These are phyloP conservation scores for Candida silvatica DNA, from an alignment of 805 yeast genomes.

Conservation along the genomic window DNA sequence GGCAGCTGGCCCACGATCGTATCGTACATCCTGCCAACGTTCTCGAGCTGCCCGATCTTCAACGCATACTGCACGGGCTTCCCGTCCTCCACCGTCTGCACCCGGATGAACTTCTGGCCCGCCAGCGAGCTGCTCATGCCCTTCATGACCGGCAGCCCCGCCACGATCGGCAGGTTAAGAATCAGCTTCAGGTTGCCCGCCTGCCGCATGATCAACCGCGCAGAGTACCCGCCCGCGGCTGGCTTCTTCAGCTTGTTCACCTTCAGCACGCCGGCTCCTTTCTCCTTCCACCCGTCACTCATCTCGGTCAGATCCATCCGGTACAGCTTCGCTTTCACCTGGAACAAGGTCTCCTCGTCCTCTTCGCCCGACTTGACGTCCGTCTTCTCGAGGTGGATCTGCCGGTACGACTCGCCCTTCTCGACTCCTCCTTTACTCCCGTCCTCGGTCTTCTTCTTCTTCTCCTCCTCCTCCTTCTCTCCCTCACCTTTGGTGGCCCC, in stretches of 20 bases:
- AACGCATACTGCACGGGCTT: conserved; percentile 79
- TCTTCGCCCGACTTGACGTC: conserved; percentile 85
- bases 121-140: conserved; percentile 84
- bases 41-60: conserved; percentile 55
- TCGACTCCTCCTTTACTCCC: conserved; percentile 19
- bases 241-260: conserved; percentile 38
- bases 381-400: conserved; percentile 53
- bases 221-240: conserved; percentile 28
- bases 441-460: conserved; percentile 9
- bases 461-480: conserved; percentile 13
- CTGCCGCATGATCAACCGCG: conserved; percentile 84
- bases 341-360: conserved; percentile 59
- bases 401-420: conserved; percentile 32
- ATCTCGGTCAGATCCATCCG: conserved; percentile 58
- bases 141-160: conserved; percentile 52
- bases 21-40: conserved; percentile 51
- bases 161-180: conserved; percentile 60
- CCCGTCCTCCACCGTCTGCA: conserved; percentile 54
- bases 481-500: conserved; percentile 14
- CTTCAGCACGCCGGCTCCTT: conserved; percentile 86
- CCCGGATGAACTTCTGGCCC: conserved; percentile 77
- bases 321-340: conserved; percentile 72
- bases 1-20: conserved; percentile 32
- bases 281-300: conserved; percentile 86
- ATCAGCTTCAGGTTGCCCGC: conserved; percentile 79